These are phyloP conservation scores for Crithidia brevicula DNA, from an alignment of 208 protist species.

Conservation along the genomic window DNA sequence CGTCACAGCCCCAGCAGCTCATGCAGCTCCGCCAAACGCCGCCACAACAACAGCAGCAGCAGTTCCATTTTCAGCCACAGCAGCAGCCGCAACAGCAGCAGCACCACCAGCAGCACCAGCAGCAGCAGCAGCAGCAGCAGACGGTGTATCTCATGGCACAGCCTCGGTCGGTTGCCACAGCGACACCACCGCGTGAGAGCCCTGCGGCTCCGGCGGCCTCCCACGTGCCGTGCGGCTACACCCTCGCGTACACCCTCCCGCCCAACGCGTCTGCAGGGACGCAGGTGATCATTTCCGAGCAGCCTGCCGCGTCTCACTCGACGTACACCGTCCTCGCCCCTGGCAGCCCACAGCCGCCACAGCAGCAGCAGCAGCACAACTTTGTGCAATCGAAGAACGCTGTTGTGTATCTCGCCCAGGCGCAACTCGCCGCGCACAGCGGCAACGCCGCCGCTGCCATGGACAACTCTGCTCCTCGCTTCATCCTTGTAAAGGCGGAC, in stretches of 20 bases:
- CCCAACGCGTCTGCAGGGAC: constrained; percentile 1
- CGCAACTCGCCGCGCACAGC: constrained; percentile 1
- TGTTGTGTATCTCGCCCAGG: constrained; percentile 9
- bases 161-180: not conserved
- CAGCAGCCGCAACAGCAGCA: constrained; percentile 1
- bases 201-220: not conserved
- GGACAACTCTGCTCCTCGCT: constrained; percentile 17
- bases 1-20: not conserved
- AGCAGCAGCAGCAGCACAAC: constrained; percentile 9
- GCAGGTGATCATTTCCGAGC: constrained; percentile 12
- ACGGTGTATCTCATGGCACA: constrained; percentile 12
- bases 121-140: constrained; percentile 23
- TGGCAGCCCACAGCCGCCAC: not conserved
- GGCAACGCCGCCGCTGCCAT: not conserved
- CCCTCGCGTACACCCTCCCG: constrained; percentile 24
- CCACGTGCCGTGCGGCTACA: constrained; percentile 18
- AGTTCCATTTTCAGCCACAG: constrained; percentile 1
- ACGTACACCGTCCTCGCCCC: constrained; percentile 19
- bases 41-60: not conserved
- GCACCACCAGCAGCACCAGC: not conserved
- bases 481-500: constrained; percentile 29
- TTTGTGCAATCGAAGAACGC: constrained; percentile 9
- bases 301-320: not conserved
- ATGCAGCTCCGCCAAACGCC: not conserved
- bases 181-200: constrained; percentile 12